These are phyloP conservation scores for Kwoniella sp. DNA, from an alignment of 768 basidiomycete species.

Conservation along the genomic window DNA sequence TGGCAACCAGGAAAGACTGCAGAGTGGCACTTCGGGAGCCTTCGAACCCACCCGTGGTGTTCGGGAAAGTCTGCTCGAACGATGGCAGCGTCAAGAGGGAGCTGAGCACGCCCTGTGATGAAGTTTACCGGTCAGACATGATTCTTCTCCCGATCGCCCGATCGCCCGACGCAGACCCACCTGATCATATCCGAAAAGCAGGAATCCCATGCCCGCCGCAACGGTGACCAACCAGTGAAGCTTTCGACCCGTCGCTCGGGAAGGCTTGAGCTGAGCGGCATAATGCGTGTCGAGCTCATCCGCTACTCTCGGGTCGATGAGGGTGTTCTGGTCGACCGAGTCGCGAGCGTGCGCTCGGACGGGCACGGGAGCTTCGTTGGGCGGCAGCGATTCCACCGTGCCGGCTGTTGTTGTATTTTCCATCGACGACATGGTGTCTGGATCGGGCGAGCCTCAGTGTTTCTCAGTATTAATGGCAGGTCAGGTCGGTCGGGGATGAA, in stretches of 20 bases:
- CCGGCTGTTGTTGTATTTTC: too few relatives aligned
- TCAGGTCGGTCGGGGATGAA: too few relatives aligned
- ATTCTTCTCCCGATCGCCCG: too few relatives aligned
- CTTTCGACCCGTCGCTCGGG: background rate
- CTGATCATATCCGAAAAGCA: conserved; percentile 66
- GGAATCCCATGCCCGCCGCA: conserved; percentile 14
- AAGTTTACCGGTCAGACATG: background rate
- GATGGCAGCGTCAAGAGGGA: conserved; percentile 60
- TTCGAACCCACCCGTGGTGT: conserved; percentile 54
- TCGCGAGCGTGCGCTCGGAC: too few relatives aligned
- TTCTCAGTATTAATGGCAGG: too few relatives aligned
- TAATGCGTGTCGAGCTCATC: conserved; percentile 4
- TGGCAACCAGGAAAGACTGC: conserved; percentile 60
- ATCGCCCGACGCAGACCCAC: conserved; percentile 48
- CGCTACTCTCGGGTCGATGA: too few relatives aligned
- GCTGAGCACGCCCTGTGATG: conserved; percentile 56
- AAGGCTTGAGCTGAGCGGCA: conserved; percentile 5
- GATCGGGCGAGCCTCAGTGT: too few relatives aligned
- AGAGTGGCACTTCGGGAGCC: conserved; percentile 53
- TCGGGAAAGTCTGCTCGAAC: conserved; percentile 61
- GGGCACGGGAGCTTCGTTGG: too few relatives aligned
- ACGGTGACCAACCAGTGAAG: conserved; percentile 1
- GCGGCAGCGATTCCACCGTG: too few relatives aligned
- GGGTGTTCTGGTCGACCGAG: too few relatives aligned
- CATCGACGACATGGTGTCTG: too few relatives aligned